A percentile compares a stretch with the other conserved stretches of the same genome.
These are phyloP conservation scores for Chalciporus sp. DNA, from an alignment of 1,284 basidiomycete genomes.

Conservation along the genomic window DNA sequence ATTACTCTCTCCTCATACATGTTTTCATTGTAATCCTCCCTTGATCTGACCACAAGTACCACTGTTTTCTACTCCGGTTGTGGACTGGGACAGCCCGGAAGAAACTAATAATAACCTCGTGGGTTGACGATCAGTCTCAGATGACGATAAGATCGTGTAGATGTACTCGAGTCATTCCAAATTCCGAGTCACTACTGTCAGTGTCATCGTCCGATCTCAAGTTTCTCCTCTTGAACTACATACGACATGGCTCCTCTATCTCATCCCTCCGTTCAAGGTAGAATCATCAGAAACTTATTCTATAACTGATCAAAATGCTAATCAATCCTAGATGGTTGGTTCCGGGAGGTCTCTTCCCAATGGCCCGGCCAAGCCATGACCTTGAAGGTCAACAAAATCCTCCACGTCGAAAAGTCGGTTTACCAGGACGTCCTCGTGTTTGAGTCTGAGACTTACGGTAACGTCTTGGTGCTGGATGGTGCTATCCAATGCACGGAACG, in stretches of 20 bases:
- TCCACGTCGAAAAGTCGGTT: conserved; percentile 91
- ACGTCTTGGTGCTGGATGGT: conserved; percentile 95
- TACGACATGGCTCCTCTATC: conserved; percentile 33
- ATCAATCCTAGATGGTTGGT: conserved; percentile 84
- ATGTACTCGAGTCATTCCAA: not conserved
- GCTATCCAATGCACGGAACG: conserved; percentile 97
- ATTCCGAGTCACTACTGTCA: not conserved
- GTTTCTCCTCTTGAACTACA: not conserved
- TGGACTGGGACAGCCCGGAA: no score
- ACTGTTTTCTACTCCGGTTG: no score
- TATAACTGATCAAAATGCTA: not conserved
- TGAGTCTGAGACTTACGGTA: conserved; percentile 92
- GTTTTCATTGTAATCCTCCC: no score
- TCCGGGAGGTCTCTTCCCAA: conserved; percentile 94
- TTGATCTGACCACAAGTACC: no score
- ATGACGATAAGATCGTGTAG: not conserved
- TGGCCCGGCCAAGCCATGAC: conserved; percentile 98
- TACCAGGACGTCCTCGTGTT: conserved; percentile 98
- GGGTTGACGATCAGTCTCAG: not conserved
- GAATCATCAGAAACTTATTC: not conserved
- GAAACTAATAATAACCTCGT: not conserved
- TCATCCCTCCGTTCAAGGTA: conserved; percentile 37
- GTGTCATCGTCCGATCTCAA: no score
- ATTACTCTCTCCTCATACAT: no score
- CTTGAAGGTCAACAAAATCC: conserved; percentile 92